These are phyloP conservation scores for Nitzschia putrida DNA, from an alignment of 108 stramenopile species.

Conservation along the genomic window DNA sequence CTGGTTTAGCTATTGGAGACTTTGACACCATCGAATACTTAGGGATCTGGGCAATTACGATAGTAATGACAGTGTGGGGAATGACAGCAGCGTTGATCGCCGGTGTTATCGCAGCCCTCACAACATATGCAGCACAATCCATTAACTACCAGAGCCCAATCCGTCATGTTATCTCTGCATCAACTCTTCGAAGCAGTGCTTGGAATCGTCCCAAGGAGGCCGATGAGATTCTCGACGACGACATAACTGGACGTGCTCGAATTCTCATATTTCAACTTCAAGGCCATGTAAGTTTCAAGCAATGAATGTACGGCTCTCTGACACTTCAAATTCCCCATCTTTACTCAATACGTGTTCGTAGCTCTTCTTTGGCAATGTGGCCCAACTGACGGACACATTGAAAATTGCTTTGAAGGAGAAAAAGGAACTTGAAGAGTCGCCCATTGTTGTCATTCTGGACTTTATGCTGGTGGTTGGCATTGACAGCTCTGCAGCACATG, in stretches of 20 bases:
- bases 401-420: constrained; percentile 49
- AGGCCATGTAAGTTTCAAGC: constrained; percentile 71
- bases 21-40: constrained; percentile 63
- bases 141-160: constrained; percentile 68
- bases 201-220: constrained; percentile 54
- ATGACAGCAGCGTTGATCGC: constrained; percentile 78
- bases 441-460: constrained; percentile 70
- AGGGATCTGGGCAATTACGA: constrained; percentile 58
- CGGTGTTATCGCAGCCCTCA: constrained; percentile 63
- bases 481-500: constrained; percentile 77
- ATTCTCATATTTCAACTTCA: constrained; percentile 72
- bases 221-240: constrained; percentile 52
- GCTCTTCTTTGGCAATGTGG: constrained; percentile 48
- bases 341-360: too few relatives aligned
- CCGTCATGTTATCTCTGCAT: constrained; percentile 60
- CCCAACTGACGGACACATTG: constrained; percentile 57
- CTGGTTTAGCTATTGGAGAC: constrained; percentile 47
- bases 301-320: too few relatives aligned
- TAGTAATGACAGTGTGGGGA: constrained; percentile 75
- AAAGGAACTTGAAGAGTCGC: constrained; percentile 29
- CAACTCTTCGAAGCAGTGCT: constrained; percentile 61
- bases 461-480: constrained; percentile 74
- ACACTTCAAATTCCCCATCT: too few relatives aligned
- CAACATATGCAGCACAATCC: constrained; percentile 65
- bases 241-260: constrained; percentile 50